These are phyloP conservation scores for Fusarium sp. DNA, from an alignment of 2,329 filamentous ascomycete genomes.

Conservation along the genomic window DNA sequence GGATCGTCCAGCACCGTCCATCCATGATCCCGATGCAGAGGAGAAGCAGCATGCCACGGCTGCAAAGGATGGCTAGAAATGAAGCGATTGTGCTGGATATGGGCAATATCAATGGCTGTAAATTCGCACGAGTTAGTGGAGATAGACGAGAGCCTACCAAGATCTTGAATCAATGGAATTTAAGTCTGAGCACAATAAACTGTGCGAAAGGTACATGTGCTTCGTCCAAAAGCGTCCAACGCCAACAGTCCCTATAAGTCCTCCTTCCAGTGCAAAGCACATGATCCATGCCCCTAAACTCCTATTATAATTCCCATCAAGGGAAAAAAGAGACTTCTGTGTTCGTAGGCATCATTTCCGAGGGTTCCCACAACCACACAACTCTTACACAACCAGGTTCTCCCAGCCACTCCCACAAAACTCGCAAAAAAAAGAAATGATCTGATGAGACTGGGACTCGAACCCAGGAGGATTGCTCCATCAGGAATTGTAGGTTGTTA, in stretches of 20 bases:
- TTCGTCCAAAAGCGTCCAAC: conserved; percentile 9
- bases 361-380: not conserved
- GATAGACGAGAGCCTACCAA: not conserved
- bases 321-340: not conserved
- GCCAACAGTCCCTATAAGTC: conserved; percentile 6
- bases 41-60: conserved; percentile 42
- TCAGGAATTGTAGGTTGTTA: conserved; percentile 36
- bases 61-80: conserved; percentile 27
- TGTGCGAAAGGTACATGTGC: not conserved
- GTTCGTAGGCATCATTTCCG: not conserved
- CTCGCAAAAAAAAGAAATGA: conserved; percentile 21
- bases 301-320: conserved; percentile 15
- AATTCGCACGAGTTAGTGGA: not conserved
- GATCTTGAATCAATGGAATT: not conserved
- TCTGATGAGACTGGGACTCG: conserved; percentile 42
- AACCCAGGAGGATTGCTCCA: conserved; percentile 44
- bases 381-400: not conserved
- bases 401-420: not conserved
- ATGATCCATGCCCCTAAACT: conserved; percentile 23
- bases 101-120: not conserved
- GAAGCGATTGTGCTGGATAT: not conserved
- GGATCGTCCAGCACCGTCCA: conserved; percentile 58
- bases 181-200: conserved; percentile 5
- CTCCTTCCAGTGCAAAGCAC: conserved; percentile 6
- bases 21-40: conserved; percentile 47